A percentile compares a stretch with the other conserved stretches of the same genome.
phyloP scores from a whole-genome alignment of 495 filamentous ascomycete genomes.

The Neurospora hispaniola region DNA sequence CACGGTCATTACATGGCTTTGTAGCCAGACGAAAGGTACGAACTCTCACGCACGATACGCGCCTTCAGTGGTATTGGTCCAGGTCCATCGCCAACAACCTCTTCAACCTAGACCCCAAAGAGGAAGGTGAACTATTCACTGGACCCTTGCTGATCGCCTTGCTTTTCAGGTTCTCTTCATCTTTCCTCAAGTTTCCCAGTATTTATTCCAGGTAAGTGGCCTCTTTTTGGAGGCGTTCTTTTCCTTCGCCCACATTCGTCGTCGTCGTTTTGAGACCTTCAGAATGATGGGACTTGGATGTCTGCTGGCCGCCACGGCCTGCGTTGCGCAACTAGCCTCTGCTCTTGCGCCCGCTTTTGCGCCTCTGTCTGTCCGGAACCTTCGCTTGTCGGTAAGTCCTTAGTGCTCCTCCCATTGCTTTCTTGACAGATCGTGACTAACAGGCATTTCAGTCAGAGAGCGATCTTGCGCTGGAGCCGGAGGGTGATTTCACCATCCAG shows the following conservation, averaged over 20 bases:
- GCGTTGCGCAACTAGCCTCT: slow-evolving; percentile 4
- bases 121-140: not conserved
- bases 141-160: not conserved
- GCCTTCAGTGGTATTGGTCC: not conserved
- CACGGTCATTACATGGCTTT: not conserved
- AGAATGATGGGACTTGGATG: slow-evolving; percentile 8
- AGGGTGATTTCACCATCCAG: not conserved
- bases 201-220: not conserved
- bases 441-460: not conserved
- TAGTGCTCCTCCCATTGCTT: no score
- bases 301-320: slow-evolving; percentile 3
- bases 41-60: not conserved
- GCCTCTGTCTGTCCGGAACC: slow-evolving; percentile 8
- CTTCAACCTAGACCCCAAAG: not conserved
- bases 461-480: not conserved
- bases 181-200: not conserved
- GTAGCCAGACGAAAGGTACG: not conserved
- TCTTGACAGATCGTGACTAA: not conserved
- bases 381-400: slow-evolving; percentile 4
- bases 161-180: not conserved
- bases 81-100: not conserved
- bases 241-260: not conserved
- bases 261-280: not conserved
- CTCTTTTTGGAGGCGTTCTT: not conserved
- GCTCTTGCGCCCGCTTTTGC: slow-evolving; percentile 8